Base-by-base conservation (phyloP, 1,139 yeast species). In the Magnusiomyces ingens region DNA sequence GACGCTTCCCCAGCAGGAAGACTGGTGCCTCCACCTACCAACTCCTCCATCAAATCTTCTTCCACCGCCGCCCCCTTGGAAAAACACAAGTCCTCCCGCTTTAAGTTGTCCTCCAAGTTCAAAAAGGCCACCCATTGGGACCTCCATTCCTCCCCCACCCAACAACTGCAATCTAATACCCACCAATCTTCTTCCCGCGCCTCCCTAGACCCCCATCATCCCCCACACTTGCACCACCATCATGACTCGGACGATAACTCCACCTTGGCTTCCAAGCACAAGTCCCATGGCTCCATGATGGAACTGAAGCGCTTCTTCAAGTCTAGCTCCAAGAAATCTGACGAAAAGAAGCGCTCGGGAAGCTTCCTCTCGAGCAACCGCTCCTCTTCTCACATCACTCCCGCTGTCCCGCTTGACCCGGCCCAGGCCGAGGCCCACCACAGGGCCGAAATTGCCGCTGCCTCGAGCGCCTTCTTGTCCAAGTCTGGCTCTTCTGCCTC, bases 301-400 rank as follows among this genome's bases (percentile, higher is more conserved):
- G 75, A 71, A 55, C 62, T 71, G 49, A 71, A 72, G 55, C 67
- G 75, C 32, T 71, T 71, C 55, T 71, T 71, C 62, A 68, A 67
- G 52, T 57, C 59, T 17, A 50, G 53, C 22, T 52, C 49, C 51
- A 51, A 47, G 45, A 56, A 48, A 19, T 45, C 51, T 18, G 43
- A 35, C 8, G 26, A 29, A n/a, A 42, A 42, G 32, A 41, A 42
- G 13, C 13, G 18, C 6, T 36, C 12, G 2, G 45, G 19, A 38
- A n/a, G 3, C 35, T 38, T 43, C 12, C 22, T 26, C 2, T 11
- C 22, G 3, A 29, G 22, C 11, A 19, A 41, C 40, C 50, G 36
- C 52, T 49, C 37, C 41, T 52, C 37, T 49, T 52, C 17, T 49
- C 54, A n/a, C 19, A 5, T 8, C 4, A 26, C 32, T 26, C 32